phyloP scores from a whole-genome alignment of 2,329 filamentous ascomycete genomes.

The Xylariales sp. region DNA sequence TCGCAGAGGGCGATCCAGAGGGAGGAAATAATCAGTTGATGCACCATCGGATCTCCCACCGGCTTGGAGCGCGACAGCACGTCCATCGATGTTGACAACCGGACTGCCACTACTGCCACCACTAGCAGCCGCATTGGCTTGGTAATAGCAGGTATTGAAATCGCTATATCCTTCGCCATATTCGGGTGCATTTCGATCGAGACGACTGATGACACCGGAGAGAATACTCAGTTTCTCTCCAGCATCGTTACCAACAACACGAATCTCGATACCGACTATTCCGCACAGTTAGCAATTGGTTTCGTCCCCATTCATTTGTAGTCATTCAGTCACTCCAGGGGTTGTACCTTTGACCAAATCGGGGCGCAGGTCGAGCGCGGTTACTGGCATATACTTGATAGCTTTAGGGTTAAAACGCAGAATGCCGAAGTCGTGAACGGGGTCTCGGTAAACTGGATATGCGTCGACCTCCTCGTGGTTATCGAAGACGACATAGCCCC shows the following conservation, averaged over 20 bases:
- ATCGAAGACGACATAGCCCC: constrained; percentile 97
- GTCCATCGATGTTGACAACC: constrained; percentile 91
- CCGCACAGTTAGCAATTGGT: no score
- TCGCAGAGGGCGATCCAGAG: constrained; percentile 82
- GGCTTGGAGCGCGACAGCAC: constrained; percentile 87
- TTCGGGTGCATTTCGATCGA: constrained; percentile 95
- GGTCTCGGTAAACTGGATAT: constrained; percentile 94
- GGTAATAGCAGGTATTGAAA: constrained; percentile 95
- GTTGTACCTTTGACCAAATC: constrained; percentile 71
- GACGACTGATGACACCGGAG: constrained; percentile 91
- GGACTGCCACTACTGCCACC: constrained; percentile 98
- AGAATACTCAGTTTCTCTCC: constrained; percentile 98
- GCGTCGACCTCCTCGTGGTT: constrained; percentile 98
- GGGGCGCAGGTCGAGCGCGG: constrained; percentile 74
- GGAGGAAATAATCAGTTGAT: constrained; percentile 95
- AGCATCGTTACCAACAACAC: constrained; percentile 97
- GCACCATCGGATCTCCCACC: constrained; percentile 92
- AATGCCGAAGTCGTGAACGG: constrained; percentile 97
- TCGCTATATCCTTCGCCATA: constrained; percentile 98
- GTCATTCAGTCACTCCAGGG: no score
- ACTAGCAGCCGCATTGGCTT: constrained; percentile 93
- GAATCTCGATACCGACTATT: constrained; percentile 87
- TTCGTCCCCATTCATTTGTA: no score
- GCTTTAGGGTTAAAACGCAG: constrained; percentile 91
- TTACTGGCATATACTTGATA: constrained; percentile 95